Evolutionary conservation across 2,329 filamentous ascomycete species (phyloP).

Genomic region (Cladosporium phlei): DNA sequence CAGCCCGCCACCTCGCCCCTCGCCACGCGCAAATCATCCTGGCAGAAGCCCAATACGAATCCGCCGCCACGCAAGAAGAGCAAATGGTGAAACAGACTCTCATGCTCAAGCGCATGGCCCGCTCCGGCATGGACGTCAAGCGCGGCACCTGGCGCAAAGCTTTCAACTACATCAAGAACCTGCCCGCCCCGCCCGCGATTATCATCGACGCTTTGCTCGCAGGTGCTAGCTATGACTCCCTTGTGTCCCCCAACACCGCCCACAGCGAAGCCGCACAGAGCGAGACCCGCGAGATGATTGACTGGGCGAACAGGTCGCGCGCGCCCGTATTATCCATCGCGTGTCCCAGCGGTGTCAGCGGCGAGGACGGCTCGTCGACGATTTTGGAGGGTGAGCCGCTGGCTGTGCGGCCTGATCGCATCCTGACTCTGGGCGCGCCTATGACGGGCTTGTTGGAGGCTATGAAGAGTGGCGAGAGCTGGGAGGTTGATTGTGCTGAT

Average conservation of each 20-base stretch:
- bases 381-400: slow-evolving; percentile 69
- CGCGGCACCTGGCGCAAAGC: slow-evolving; percentile 53
- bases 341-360: slow-evolving; percentile 82
- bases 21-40: slow-evolving; percentile 76
- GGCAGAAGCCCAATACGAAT: slow-evolving; percentile 78
- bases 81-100: slow-evolving; percentile 76
- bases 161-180: slow-evolving; percentile 48
- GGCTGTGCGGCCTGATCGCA: slow-evolving; percentile 74
- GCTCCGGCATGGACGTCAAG: slow-evolving; percentile 56
- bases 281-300: slow-evolving; percentile 81
- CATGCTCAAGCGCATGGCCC: slow-evolving; percentile 71
- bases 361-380: slow-evolving; percentile 63
- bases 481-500: slow-evolving; percentile 80
- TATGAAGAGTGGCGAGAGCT: slow-evolving; percentile 60
- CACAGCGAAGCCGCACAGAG: slow-evolving; percentile 62
- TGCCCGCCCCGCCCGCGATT: slow-evolving; percentile 65
- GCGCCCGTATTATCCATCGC: slow-evolving; percentile 83
- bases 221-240: slow-evolving; percentile 81
- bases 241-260: slow-evolving; percentile 46
- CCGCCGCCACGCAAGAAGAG: slow-evolving; percentile 74
- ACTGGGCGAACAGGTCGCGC: slow-evolving; percentile 87
- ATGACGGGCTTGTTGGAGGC: slow-evolving; percentile 79
- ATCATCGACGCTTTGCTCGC: slow-evolving; percentile 88
- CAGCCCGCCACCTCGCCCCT: slow-evolving; percentile 79
- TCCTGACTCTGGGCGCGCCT: slow-evolving; percentile 81